Base-by-base conservation (phyloP, 345 rosid species). In the Erucastrum elatum region DNA sequence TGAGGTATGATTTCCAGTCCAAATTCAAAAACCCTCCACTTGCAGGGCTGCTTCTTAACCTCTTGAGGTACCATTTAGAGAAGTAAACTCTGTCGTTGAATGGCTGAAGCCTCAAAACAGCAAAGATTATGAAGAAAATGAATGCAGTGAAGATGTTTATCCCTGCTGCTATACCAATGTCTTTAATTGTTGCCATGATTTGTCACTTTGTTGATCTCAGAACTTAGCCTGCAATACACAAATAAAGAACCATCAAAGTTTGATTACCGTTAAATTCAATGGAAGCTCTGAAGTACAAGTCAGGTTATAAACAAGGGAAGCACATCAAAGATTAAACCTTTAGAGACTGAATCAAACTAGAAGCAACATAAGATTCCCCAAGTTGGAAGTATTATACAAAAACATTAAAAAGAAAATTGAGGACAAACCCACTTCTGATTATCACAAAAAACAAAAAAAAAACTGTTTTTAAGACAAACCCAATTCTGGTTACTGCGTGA, bases 41-140 rank as follows among this genome's bases (percentile, higher is more conserved):
- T 0, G 90, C 49, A 25, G 99, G 97, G 76, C 94, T 90, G 79
- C 67, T 86, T 67, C 98, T 84, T 82, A 90, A 82, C 58, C 97
- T 89, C 78, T 82, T 92, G 35, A 94, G 91, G 75, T 94, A 94
- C 98, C 98, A 94, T 86, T 94, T 94, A 0, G 98, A 90, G 74
- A 94, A 94, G 83, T 94, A 94, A 34, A 94, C 97, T 78, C 98
- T 85, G 63, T 95, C 99, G 60, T 95, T 95, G 87, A 92, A 86
- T 37, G 99, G 98, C 76, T 95, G 99, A 64, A 95, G 85, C 82
- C 98, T 87, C 46, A 92, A 72, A 4, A 93, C 16, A 5, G 99
- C 99, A 67, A 95, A 95, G 6, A 89, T 90, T 64, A 93, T 1
- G 58, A 95, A 81, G 87, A 95, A 95, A 34, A 90, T 66, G 35